Conservation (phyloP, 1,284 basidiomycete genomes). For the Cutaneotrichosporon cutaneum region DNA sequence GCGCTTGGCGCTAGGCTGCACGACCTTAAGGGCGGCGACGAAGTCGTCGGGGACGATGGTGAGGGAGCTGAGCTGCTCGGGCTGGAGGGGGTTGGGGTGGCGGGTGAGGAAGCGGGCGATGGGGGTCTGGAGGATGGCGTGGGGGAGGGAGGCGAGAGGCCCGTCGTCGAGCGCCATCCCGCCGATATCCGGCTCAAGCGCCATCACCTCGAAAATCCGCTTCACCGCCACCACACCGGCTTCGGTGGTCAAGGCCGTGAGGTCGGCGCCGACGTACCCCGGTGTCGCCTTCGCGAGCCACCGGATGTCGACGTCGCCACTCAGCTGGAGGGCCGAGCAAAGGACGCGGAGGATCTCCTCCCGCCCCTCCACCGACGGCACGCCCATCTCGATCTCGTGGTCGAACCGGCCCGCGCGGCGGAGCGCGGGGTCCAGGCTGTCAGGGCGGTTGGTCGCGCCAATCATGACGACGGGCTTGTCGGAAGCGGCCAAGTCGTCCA, state of each 20-base stretch:
- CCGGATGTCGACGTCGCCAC: slow-evolving; percentile 45
- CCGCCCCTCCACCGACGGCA: slow-evolving; percentile 85
- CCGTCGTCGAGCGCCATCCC: slow-evolving; percentile 40
- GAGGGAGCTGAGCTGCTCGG: slow-evolving; percentile 73
- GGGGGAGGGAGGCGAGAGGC: slow-evolving; percentile 41
- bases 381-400: slow-evolving; percentile 95
- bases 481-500: slow-evolving; percentile 56
- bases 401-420: slow-evolving; percentile 93
- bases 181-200: slow-evolving; percentile 52
- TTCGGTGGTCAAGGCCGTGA: slow-evolving; percentile 84
- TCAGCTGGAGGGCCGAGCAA: slow-evolving; percentile 37
- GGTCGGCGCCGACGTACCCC: slow-evolving; percentile 94
- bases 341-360: slow-evolving; percentile 80
- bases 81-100: slow-evolving; percentile 73
- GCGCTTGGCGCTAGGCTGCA: slow-evolving; percentile 93
- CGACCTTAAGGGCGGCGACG: slow-evolving; percentile 69
- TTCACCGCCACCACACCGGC: slow-evolving; percentile 96
- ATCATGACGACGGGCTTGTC: slow-evolving; percentile 83
- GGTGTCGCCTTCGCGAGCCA: slow-evolving; percentile 86
- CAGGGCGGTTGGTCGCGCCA: slow-evolving; percentile 93
- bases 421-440: slow-evolving; percentile 88
- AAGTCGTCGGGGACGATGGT: slow-evolving; percentile 81
- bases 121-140: slow-evolving; percentile 61
- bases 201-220: slow-evolving; percentile 84
- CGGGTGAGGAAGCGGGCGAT: slow-evolving; percentile 85